Base-by-base conservation (phyloP, 208 protist genomes). In the Borovskyia barvae region DNA sequence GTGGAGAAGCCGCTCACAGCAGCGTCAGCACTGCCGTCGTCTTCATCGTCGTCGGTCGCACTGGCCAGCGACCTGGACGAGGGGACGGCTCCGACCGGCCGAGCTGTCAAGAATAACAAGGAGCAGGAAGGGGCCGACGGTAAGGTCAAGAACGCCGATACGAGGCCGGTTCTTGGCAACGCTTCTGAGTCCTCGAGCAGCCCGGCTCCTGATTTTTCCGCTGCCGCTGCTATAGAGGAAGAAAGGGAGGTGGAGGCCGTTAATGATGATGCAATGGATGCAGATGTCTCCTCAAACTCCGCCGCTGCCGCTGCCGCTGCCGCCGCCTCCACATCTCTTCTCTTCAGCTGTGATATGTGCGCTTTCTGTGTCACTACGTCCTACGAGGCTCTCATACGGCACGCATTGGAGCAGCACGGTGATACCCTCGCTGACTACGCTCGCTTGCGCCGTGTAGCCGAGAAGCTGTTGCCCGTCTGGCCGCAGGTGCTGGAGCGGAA, bases 341-440 rank as follows among this genome's bases (percentile, higher is more conserved):
- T 90, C 19, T 92, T 84, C 56, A 80, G 77, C 22, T 95, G 89
- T 33, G 89, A 95, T 48, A 48, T 75, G 5, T 95, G 89, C 63
- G 57, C 72, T 9, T 73, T 91, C 39, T 52, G 65, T 28, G 69
- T 77, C 37, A 28, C 67, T 25, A 85, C 72, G 24, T 75, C 74
- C 7, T 66, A 79, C 46, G 62, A 62, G 9, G 81, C 72, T 2
- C 58, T 92, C 11, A 59, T 81, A 17, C 46, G 40, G 12, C 89
- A 95, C 67, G 82, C 77, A 0, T 66, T 87, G 30, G 64, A 71
- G 56, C 55, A 60, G 9, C 88, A 94, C 59, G 68, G 36, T 14
- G 56, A 66, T 9, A 58, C 52, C 1, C 49, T 87, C 5, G 76
- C 72, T 5, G 82, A 92, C 58, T 88, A 87, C 71, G 66, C 48